These are phyloP conservation scores for Cutaneotrichosporon sp. DNA, from an alignment of 1,284 basidiomycete species.

Conservation along the genomic window DNA sequence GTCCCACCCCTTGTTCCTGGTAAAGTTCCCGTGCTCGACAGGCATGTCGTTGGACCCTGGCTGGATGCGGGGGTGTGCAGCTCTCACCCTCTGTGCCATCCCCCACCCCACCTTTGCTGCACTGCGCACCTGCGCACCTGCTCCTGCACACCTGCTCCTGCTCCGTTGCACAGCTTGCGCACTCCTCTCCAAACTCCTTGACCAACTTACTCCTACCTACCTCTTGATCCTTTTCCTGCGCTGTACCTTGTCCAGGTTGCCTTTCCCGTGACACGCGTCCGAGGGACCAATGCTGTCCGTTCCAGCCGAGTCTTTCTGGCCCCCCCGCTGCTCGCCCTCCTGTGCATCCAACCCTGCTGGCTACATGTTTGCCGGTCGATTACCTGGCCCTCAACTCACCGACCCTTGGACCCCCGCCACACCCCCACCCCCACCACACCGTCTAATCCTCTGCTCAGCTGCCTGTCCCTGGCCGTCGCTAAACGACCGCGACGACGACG, in stretches of 20 bases:
- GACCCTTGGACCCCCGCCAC: constrained; percentile 1
- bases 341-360: background rate
- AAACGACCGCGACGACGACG: constrained; percentile 9
- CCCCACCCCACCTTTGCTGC: too few species aligned
- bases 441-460: background rate
- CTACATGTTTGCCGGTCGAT: background rate
- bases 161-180: background rate
- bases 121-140: background rate
- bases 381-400: background rate
- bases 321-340: background rate
- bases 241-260: constrained; percentile 3
- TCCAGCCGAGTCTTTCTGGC: constrained; percentile 3
- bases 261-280: constrained; percentile 6
- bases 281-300: background rate
- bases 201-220: background rate
- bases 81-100: too few species aligned
- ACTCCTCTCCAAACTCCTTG: background rate
- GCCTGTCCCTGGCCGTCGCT: constrained; percentile 10
- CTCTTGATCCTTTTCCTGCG: background rate
- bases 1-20: constrained; percentile 19
- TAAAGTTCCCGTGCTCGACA: constrained; percentile 17
- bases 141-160: too few species aligned
- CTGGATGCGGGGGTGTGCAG: background rate
- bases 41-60: constrained; percentile 11
- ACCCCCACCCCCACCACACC: background rate